These are phyloP conservation scores for Aspergillus homomorphus DNA, from an alignment of 495 filamentous ascomycete species.

Conservation along the genomic window DNA sequence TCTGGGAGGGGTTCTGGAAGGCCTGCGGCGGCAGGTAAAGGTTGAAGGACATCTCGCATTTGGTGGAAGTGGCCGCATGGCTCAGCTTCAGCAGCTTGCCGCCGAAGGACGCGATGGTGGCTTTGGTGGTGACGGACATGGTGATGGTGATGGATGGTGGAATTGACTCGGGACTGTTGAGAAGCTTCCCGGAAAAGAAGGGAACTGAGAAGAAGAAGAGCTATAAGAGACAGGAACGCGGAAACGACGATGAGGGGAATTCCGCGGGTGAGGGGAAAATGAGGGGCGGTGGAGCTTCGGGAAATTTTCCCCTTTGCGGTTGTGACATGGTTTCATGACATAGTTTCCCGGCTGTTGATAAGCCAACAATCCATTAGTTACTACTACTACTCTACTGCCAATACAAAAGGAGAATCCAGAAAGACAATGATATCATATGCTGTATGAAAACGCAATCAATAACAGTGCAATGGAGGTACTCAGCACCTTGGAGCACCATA, in stretches of 20 bases:
- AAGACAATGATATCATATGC: too few species aligned
- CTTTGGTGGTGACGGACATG: constrained; percentile 83
- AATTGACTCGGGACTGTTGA: neutral
- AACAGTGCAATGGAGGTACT: too few species aligned
- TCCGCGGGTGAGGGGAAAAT: constrained; percentile 20
- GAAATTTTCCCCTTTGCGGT: constrained; percentile 4
- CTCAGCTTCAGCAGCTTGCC: constrained; percentile 92
- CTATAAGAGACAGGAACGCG: neutral
- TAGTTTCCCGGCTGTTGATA: too few species aligned
- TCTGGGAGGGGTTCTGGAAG: constrained; percentile 35
- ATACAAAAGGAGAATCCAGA: too few species aligned
- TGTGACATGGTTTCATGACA: neutral
- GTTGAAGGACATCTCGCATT: constrained; percentile 66
- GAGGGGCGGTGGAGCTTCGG: constrained; percentile 10
- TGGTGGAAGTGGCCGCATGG: constrained; percentile 68
- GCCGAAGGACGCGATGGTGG: constrained; percentile 87
- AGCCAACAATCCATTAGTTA: too few species aligned
- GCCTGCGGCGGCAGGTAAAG: constrained; percentile 64
- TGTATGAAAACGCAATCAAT: too few species aligned
- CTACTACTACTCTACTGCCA: too few species aligned
- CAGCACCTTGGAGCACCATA: too few species aligned
- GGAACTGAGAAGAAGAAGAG: constrained; percentile 5
- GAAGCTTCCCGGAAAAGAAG: neutral
- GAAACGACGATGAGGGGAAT: constrained; percentile 16
- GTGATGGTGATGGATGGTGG: constrained; percentile 1